Conservation (phyloP, 2,329 filamentous ascomycete genomes). For the Emericellopsis cladophorae region DNA sequence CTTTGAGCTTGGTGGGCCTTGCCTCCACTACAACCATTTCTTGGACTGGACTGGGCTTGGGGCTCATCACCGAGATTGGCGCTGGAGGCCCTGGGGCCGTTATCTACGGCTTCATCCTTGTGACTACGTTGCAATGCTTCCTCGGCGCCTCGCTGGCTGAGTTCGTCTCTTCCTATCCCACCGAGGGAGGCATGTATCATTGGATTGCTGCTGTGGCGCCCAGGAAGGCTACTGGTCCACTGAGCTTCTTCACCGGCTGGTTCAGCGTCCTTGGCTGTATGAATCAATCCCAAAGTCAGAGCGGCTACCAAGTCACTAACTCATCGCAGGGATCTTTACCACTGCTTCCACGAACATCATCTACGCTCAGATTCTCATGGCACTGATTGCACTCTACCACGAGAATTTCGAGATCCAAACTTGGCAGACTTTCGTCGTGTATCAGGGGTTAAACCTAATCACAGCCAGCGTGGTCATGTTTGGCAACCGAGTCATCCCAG, state of each 20-base stretch:
- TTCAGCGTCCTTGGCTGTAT: conserved; percentile 40
- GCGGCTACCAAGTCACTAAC: not conserved
- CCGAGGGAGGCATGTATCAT: conserved; percentile 36
- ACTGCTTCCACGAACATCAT: conserved; percentile 30
- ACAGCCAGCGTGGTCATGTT: conserved; percentile 32
- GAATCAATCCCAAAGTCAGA: not conserved
- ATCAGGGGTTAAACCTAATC: conserved; percentile 26
- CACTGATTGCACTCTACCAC: conserved; percentile 26
- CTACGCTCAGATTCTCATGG: conserved; percentile 26
- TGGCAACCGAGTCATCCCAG: conserved; percentile 28
- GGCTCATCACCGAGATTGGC: conserved; percentile 30
- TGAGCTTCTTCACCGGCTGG: conserved; percentile 32
- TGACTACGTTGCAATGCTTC: conserved; percentile 31
- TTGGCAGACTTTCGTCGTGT: conserved; percentile 35
- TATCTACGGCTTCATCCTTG: conserved; percentile 36
- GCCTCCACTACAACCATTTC: conserved; percentile 37
- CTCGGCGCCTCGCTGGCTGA: conserved; percentile 36
- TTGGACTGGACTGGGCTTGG: conserved; percentile 31
- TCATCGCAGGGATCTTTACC: conserved; percentile 24
- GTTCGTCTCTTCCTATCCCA: conserved; percentile 33
- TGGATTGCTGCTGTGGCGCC: conserved; percentile 35
- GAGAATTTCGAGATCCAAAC: conserved; percentile 23
- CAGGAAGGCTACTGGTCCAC: conserved; percentile 18
- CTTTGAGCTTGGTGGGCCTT: conserved; percentile 32
- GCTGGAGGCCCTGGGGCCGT: conserved; percentile 33